Evolutionary conservation across 495 filamentous ascomycete genomes (phyloP).

Genomic region (Penicillium nucicola): DNA sequence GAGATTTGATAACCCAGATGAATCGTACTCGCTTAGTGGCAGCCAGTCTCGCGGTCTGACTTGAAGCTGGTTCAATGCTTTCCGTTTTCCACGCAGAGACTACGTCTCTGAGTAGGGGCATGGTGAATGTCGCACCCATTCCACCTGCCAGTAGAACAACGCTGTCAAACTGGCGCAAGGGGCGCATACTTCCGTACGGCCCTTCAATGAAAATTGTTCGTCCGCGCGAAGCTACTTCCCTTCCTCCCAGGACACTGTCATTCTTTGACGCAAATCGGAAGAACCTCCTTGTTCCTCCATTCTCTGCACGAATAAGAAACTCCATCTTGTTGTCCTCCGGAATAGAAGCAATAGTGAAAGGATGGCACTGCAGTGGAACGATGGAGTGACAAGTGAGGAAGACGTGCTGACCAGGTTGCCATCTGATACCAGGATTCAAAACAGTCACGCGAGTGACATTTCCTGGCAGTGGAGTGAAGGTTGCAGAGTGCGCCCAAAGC

Average conservation of each 20-base stretch:
- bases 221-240: conserved; percentile 9
- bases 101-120: conserved; percentile 53
- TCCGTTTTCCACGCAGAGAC: conserved; percentile 34
- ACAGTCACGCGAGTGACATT: conserved; percentile 69
- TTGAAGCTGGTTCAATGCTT: not conserved
- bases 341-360: conserved; percentile 73
- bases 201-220: conserved; percentile 42
- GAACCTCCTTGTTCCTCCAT: conserved; percentile 67
- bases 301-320: conserved; percentile 67
- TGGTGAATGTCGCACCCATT: conserved; percentile 53
- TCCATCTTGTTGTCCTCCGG: conserved; percentile 60
- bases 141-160: conserved; percentile 61
- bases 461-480: conserved; percentile 58
- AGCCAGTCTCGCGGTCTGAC: conserved; percentile 7
- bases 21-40: conserved; percentile 68
- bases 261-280: conserved; percentile 59
- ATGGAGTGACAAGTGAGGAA: conserved; percentile 71
- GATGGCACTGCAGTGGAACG: conserved; percentile 69
- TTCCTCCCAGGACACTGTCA: conserved; percentile 14
- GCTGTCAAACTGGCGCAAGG: conserved; percentile 55
- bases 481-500: conserved; percentile 47
- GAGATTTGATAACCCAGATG: conserved; percentile 68
- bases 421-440: conserved; percentile 62
- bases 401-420: conserved; percentile 76
- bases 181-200: conserved; percentile 49